phyloP scores from a whole-genome alignment of 148 eudicot species.

The Gaultheria prostrata region DNA sequence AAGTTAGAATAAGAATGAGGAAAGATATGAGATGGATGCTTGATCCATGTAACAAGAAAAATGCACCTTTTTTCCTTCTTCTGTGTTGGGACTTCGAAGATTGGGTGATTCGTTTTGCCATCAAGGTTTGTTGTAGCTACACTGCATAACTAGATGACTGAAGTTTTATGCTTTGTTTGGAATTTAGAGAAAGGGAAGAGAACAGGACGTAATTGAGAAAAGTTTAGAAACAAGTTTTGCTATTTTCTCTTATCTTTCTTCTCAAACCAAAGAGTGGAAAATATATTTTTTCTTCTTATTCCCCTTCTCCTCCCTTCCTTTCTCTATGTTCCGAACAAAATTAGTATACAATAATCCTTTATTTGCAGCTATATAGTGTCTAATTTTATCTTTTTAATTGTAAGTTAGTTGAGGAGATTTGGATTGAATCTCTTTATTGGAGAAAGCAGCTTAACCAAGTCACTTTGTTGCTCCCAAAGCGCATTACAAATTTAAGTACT shows the following conservation, averaged over 20 bases:
- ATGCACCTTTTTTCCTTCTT: background rate
- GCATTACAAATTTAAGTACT: background rate
- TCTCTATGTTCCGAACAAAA: background rate
- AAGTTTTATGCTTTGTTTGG: background rate
- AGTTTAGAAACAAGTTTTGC: background rate
- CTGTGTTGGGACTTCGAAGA: background rate
- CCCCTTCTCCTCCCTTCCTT: background rate
- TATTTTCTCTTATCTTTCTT: background rate
- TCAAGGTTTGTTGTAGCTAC: background rate
- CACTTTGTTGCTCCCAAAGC: background rate
- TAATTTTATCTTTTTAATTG: background rate
- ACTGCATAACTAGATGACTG: background rate
- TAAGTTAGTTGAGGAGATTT: background rate
- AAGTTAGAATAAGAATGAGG: background rate
- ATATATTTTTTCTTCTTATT: background rate
- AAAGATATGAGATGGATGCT: background rate
- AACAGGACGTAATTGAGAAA: background rate
- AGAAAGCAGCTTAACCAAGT: background rate
- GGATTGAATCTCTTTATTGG: background rate
- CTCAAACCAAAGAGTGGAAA: background rate
- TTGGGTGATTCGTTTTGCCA: background rate
- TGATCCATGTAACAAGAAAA: background rate
- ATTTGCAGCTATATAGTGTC: background rate
- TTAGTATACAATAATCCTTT: background rate
- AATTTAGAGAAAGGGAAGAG: background rate